A percentile compares a stretch with the other conserved stretches of the same genome.
Evolutionary conservation across 2,329 filamentous ascomycete species (phyloP).

Genomic region (Fusarium dlaminii): DNA sequence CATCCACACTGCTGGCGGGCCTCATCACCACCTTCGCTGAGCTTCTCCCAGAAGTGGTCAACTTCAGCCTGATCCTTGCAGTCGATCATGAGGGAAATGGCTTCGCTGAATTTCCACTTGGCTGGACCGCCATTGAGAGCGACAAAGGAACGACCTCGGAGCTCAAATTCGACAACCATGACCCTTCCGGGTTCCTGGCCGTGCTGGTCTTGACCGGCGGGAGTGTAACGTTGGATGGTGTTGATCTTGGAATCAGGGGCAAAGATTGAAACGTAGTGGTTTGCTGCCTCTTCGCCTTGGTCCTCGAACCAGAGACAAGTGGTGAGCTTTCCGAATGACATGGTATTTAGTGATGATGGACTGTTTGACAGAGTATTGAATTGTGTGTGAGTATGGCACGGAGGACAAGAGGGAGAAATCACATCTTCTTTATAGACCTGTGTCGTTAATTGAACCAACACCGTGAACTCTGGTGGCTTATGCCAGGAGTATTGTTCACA

Average conservation of each 20-base stretch:
- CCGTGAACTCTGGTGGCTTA: constrained; percentile 9
- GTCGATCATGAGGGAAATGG: constrained; percentile 55
- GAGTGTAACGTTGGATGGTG: constrained; percentile 44
- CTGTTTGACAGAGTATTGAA: background rate
- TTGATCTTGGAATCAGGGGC: constrained; percentile 49
- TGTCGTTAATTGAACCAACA: background rate
- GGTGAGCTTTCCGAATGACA: constrained; percentile 40
- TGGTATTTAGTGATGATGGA: background rate
- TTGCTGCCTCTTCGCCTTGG: constrained; percentile 54
- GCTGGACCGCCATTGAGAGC: constrained; percentile 56
- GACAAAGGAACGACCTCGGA: constrained; percentile 52
- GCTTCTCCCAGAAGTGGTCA: constrained; percentile 57
- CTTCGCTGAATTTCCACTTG: constrained; percentile 51
- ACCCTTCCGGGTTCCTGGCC: constrained; percentile 45
- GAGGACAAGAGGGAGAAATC: background rate
- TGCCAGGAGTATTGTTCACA: background rate
- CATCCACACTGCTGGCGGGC: constrained; percentile 54
- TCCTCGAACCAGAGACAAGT: constrained; percentile 55
- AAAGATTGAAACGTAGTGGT: constrained; percentile 54
- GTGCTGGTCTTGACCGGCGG: constrained; percentile 45
- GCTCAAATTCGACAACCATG: constrained; percentile 51
- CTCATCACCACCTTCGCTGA: constrained; percentile 52
- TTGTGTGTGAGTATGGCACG: background rate
- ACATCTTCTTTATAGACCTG: background rate
- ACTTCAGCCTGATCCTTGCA: constrained; percentile 58